Conservation (phyloP, 2,329 filamentous ascomycete genomes). For the Calonectria hawksworthii region DNA sequence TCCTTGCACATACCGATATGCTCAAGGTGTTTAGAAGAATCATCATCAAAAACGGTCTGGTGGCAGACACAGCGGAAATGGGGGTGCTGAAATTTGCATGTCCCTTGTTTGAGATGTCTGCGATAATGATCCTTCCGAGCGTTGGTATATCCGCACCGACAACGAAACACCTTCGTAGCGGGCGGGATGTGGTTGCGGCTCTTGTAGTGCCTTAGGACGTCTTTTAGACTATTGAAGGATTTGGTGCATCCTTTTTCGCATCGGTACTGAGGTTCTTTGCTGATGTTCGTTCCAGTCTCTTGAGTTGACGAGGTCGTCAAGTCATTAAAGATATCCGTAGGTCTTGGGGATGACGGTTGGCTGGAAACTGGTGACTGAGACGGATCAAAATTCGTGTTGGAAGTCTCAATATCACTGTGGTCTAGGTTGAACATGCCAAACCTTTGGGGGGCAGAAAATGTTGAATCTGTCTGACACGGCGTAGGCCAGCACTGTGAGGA, state of each 20-base stretch:
- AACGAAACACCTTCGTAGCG: neutral
- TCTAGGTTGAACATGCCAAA: neutral
- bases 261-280: neutral
- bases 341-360: neutral
- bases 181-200: neutral
- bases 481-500: neutral
- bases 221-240: neutral
- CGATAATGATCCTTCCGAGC: slow-evolving; percentile 14
- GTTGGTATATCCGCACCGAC: slow-evolving; percentile 5
- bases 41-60: neutral
- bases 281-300: neutral
- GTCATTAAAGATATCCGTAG: neutral
- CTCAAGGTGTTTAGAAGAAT: neutral
- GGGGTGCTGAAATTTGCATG: neutral
- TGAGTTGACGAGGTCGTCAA: neutral
- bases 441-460: neutral
- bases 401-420: neutral
- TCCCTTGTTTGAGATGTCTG: neutral
- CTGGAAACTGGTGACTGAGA: neutral
- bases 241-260: neutral
- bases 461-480: neutral
- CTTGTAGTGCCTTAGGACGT: slow-evolving; percentile 3
- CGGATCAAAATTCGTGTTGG: neutral
- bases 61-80: slow-evolving; percentile 2
- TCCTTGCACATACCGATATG: slow-evolving; percentile 2